Evolutionary conservation across 73 alveolate genomes (phyloP), one percentile per base, ranked within the genome.

Genomic region (Strombidium stylifer): DNA sequence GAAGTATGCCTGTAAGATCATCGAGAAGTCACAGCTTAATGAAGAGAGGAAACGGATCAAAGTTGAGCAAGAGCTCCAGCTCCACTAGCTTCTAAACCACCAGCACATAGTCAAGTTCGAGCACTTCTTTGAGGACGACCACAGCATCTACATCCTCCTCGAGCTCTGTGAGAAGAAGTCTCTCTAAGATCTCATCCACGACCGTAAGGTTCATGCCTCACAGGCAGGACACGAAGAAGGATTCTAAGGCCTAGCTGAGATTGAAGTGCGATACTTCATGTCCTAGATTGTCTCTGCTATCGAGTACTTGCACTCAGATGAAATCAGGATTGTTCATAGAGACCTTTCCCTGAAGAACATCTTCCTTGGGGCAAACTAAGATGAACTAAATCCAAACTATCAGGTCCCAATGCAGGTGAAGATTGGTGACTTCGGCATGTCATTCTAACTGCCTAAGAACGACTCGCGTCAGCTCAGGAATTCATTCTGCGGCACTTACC

Each of bases 301-400:
- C 25, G 87, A 93, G 83, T 95, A 95, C 70, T 87, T 95, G 42
- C 98, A 95, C 75, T n/a, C n/a, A n/a, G n/a, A n/a, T n/a, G 75
- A 79, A 49, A 96, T 93, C 59, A 83, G 94, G 69, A 86, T 95
- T 47, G 90, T 95, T 23, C 99, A 93, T 61, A 83, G 99, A 75
- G 99, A 95, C 82, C 79, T 95, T 34, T 93, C 93, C 67, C 85
- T 95, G 46, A 98, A 98, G 24, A 95, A 95, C 71, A 82, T 95
- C 30, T 95, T 95, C 82, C 71, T 95, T n/a, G n/a, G n/a, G n/a
- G n/a, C n/a, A n/a, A n/a, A n/a, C n/a, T n/a, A n/a, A n/a, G n/a
- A n/a, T n/a, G n/a, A n/a, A n/a, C n/a, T n/a, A n/a, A n/a, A n/a
- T n/a, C n/a, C n/a, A n/a, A n/a, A n/a, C n/a, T n/a, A n/a, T n/a